phyloP scores from a whole-genome alignment of 768 basidiomycete species.

The Leucocoprinus sp. region DNA sequence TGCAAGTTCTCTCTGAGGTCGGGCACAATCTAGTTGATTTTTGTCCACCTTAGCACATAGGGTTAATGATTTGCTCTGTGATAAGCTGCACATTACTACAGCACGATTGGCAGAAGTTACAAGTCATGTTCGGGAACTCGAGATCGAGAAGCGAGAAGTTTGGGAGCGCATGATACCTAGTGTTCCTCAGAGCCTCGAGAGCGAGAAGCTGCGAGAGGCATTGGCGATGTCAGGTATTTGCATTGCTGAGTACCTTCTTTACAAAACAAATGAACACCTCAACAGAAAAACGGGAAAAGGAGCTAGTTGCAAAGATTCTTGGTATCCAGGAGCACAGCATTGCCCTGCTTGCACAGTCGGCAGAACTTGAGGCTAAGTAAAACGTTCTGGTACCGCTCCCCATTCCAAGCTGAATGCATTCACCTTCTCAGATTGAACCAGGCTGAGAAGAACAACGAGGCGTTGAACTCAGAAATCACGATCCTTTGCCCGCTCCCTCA shows the following conservation, averaged over 20 bases:
- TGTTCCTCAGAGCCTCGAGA: slow-evolving; percentile 14
- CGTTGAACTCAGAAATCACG: slow-evolving; percentile 12
- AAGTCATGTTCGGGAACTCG: slow-evolving; percentile 27
- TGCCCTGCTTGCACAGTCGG: slow-evolving; percentile 18
- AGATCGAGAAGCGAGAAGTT: slow-evolving; percentile 21
- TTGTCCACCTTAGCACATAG: not conserved
- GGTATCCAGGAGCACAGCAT: slow-evolving; percentile 23
- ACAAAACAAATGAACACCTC: not conserved
- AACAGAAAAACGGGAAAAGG: slow-evolving; percentile 19
- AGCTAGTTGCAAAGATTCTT: slow-evolving; percentile 18
- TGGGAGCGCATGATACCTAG: slow-evolving; percentile 16
- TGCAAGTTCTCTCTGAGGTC: not conserved
- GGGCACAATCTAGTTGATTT: not conserved
- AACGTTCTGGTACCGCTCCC: not conserved
- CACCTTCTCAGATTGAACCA: slow-evolving; percentile 12
- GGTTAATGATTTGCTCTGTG: slow-evolving; percentile 26
- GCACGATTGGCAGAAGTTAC: slow-evolving; percentile 26
- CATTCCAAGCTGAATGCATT: not conserved
- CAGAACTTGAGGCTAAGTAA: slow-evolving; percentile 17
- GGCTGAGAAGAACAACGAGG: slow-evolving; percentile 8
- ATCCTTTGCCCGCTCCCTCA: slow-evolving; percentile 15
- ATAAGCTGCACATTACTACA: slow-evolving; percentile 28
- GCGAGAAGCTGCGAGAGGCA: slow-evolving; percentile 12
- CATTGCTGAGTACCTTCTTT: not conserved
- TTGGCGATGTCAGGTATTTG: slow-evolving; percentile 10